Evolutionary conservation across 148 eudicot species (phyloP).

Genomic region (Polygonum maritimum): DNA sequence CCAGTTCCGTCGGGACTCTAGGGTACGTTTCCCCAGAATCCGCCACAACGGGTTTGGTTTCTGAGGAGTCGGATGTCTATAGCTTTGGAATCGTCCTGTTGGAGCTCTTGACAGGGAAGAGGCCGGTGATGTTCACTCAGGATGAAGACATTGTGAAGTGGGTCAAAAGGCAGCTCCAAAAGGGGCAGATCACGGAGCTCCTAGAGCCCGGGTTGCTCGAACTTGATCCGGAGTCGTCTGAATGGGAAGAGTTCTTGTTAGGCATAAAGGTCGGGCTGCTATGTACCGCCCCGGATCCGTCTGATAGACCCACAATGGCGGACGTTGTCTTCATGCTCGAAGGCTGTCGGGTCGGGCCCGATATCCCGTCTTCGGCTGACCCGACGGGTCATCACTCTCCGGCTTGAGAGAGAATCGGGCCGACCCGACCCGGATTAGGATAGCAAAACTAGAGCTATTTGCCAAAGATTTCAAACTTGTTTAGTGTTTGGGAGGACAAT

Average conservation of each 20-base stretch:
- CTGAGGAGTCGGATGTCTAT: conserved; percentile 53
- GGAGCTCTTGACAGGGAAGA: conserved; percentile 61
- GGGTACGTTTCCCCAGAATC: conserved; percentile 64
- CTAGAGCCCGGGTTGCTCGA: conserved; percentile 63
- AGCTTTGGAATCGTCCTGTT: conserved; percentile 63
- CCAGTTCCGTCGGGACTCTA: conserved; percentile 41
- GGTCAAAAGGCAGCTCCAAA: conserved; percentile 62
- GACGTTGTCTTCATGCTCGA: conserved; percentile 76
- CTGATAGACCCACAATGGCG: conserved; percentile 57
- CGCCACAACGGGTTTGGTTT: conserved; percentile 29
- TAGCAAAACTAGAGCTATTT: no score
- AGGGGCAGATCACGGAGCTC: conserved; percentile 53
- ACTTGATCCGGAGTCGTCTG: conserved; percentile 73
- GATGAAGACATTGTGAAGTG: conserved; percentile 82
- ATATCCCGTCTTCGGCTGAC: conserved; percentile 61
- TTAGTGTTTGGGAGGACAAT: no score
- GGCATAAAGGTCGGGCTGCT: conserved; percentile 67
- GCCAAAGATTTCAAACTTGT: no score
- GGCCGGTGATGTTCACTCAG: conserved; percentile 50
- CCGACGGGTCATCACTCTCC: conserved; percentile 40
- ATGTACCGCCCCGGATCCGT: conserved; percentile 55
- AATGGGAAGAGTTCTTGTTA: conserved; percentile 74
- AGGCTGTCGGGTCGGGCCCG: conserved; percentile 71
- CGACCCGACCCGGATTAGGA: no score
- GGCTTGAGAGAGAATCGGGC: conserved; percentile 9